phyloP scores from a whole-genome alignment of 1,139 yeast species.

The Starmera stellimalicola region DNA sequence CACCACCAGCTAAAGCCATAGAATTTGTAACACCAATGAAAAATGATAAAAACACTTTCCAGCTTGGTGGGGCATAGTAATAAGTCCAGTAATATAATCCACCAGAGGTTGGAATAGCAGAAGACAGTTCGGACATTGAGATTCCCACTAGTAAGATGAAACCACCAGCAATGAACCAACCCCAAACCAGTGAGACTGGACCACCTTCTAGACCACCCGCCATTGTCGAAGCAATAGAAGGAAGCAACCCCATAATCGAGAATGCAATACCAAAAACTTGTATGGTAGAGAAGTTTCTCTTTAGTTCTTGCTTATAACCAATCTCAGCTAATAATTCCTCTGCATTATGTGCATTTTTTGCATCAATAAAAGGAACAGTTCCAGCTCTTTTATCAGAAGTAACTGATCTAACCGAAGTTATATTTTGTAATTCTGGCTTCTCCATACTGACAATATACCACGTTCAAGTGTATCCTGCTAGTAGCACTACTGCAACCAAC shows the following conservation, averaged over 20 bases:
- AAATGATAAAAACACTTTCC: slow-evolving; percentile 32
- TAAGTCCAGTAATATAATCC: slow-evolving; percentile 52
- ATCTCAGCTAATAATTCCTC: slow-evolving; percentile 37
- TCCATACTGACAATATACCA: no score
- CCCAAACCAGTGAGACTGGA: slow-evolving; percentile 20
- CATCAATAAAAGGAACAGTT: background rate
- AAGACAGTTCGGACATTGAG: slow-evolving; percentile 49
- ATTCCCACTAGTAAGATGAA: slow-evolving; percentile 26
- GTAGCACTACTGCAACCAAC: no score
- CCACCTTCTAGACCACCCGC: slow-evolving; percentile 23
- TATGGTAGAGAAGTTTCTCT: slow-evolving; percentile 31
- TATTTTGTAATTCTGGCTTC: no score
- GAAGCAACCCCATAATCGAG: slow-evolving; percentile 40
- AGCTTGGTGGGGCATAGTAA: slow-evolving; percentile 35
- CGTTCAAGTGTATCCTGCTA: no score
- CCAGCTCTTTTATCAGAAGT: background rate
- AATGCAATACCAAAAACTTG: slow-evolving; percentile 42
- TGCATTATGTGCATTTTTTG: slow-evolving; percentile 2
- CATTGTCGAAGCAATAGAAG: slow-evolving; percentile 30
- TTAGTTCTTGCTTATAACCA: slow-evolving; percentile 39
- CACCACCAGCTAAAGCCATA: slow-evolving; percentile 41
- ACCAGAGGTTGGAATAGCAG: slow-evolving; percentile 64
- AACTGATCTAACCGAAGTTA: background rate
- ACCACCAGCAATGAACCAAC: slow-evolving; percentile 19
- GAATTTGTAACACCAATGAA: slow-evolving; percentile 47